These are phyloP conservation scores for Emericellopsis cladophorae DNA, from an alignment of 2,329 filamentous ascomycete species.

Conservation along the genomic window DNA sequence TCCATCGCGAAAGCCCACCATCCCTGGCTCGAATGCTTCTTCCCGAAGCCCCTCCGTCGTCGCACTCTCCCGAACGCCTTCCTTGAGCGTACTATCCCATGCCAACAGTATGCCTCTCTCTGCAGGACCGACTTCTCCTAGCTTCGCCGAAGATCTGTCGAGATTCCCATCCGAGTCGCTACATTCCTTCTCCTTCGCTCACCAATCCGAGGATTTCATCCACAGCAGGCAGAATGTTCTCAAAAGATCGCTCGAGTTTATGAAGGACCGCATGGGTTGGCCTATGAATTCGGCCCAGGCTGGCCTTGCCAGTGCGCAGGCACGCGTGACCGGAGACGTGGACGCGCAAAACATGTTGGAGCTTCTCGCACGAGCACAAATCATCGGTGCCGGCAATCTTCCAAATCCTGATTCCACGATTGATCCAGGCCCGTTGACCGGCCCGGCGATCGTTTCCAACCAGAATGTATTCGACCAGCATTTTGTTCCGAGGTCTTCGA, in stretches of 20 bases:
- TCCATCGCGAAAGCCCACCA: constrained; percentile 47
- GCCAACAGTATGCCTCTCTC: constrained; percentile 39
- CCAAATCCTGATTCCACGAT: constrained; percentile 31
- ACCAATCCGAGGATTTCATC: constrained; percentile 84
- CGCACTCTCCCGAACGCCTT: constrained; percentile 52
- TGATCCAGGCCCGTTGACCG: constrained; percentile 54
- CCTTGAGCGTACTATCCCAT: constrained; percentile 54
- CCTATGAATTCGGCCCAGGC: constrained; percentile 52
- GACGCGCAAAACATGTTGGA: constrained; percentile 89
- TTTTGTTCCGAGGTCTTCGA: constrained; percentile 47
- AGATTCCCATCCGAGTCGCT: constrained; percentile 92
- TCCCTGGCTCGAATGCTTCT: constrained; percentile 49
- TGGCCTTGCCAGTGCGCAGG: constrained; percentile 71
- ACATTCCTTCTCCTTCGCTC: constrained; percentile 96
- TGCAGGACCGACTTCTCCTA: constrained; percentile 58
- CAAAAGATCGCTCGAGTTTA: constrained; percentile 90
- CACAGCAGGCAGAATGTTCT: constrained; percentile 87
- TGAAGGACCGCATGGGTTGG: constrained; percentile 85
- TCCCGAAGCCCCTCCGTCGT: constrained; percentile 46
- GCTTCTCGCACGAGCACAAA: constrained; percentile 66
- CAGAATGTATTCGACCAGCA: constrained; percentile 78
- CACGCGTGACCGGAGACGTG: constrained; percentile 67
- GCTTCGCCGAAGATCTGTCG: constrained; percentile 75
- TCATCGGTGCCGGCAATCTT: constrained; percentile 58
- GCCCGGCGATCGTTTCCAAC: constrained; percentile 59